Base-by-base conservation (phyloP, 805 yeast species). In the Torulaspora indica region DNA sequence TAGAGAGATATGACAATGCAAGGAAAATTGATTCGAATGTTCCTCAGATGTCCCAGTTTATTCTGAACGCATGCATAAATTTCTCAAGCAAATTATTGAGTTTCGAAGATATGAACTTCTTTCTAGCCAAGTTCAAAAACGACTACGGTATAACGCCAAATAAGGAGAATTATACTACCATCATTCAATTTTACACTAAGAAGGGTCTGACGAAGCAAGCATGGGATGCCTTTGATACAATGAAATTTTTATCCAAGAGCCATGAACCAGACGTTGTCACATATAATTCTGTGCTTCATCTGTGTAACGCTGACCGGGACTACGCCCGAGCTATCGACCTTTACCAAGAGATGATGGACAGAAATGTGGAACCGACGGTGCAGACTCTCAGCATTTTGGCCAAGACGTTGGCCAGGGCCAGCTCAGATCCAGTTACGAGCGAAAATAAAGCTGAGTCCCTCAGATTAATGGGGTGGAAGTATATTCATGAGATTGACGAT, bases 321-420 rank as follows among this genome's bases (percentile, higher is more conserved):
- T 70, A 85, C 10, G 90, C 88, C 47, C 81, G 76, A 51, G 95
- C 89, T 0, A 60, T 90, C 27, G 91, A 85, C 56, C 69, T 90
- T 9, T 84, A 78, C 56, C 76, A 78, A 25, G 97, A 89, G 57
- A 76, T 90, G 83, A 48, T 65, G 5, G 68, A 61, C 20, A 33
- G 33, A 17, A 47, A 53, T 2, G 15, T 63, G 8, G 37, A 41
- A 9, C 62, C 63, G 3, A 46, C 53, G 12, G 38, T 45, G 5
- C 45, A 45, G 4, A 57, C 67, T 1, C 47, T 55, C 20, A 46
- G 42, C 31, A 43, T 51, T 13, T 47, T 62, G 48, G 64, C 61
- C 5, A 53, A 51, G 24, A 43, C 51, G 1, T 40, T 63, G 43
- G 66, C 68, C 3, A 47, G 48, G 7, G 57, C 61, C 8, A 60